Evolutionary conservation across 1,284 basidiomycete genomes (phyloP).

Genomic region (Sutorius eximius): DNA sequence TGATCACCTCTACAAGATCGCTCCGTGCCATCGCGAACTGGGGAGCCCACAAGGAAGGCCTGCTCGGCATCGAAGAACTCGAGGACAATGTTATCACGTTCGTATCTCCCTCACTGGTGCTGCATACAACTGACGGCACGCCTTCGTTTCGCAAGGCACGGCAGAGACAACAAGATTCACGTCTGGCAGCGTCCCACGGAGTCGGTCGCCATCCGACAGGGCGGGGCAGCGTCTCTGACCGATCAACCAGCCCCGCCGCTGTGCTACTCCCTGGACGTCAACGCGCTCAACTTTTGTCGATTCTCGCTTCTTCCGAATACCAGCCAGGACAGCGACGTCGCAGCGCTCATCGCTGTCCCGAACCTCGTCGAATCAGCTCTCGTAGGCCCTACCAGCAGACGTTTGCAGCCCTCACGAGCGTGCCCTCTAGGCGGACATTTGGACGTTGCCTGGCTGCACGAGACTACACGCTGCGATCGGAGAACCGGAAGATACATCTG

Average conservation of each 20-base stretch:
- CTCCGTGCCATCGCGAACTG: conserved; percentile 72
- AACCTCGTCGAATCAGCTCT: conserved; percentile 85
- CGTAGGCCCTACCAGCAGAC: conserved; percentile 43
- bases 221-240: conserved; percentile 55
- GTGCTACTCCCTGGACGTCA: conserved; percentile 74
- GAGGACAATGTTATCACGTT: conserved; percentile 69
- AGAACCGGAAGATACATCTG: conserved; percentile 40
- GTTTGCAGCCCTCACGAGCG: neutral
- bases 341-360: conserved; percentile 73
- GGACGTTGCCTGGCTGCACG: conserved; percentile 61
- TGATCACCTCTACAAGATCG: conserved; percentile 69
- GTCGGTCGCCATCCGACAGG: conserved; percentile 42
- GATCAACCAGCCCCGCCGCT: conserved; percentile 52
- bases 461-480: conserved; percentile 82
- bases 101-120: conserved; percentile 16
- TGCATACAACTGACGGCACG: neutral
- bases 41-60: conserved; percentile 73
- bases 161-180: conserved; percentile 81
- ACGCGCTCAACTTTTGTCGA: conserved; percentile 87
- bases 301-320: conserved; percentile 57
- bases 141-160: conserved; percentile 50
- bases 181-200: conserved; percentile 61
- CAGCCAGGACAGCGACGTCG: conserved; percentile 4
- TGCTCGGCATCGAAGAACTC: conserved; percentile 80
- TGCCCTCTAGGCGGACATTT: conserved; percentile 69